Evolutionary conservation across 148 eudicot genomes (phyloP).

Genomic region (Rhododendron vialii): DNA sequence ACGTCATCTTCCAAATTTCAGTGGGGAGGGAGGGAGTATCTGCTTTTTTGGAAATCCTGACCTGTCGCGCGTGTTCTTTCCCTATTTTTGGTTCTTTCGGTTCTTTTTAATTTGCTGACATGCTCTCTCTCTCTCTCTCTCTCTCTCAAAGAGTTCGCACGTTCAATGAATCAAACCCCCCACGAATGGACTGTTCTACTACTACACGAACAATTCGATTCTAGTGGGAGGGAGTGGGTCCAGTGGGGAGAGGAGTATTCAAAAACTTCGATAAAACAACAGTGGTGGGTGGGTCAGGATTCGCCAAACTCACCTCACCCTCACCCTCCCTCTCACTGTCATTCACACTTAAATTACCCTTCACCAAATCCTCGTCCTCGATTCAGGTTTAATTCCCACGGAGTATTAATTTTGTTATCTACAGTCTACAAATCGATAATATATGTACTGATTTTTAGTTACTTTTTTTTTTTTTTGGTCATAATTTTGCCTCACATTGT

Average conservation of each 20-base stretch:
- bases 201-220: not conserved
- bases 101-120: not conserved
- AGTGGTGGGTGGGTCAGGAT: no score
- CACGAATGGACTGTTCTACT: not conserved
- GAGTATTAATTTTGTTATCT: no score
- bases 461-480: no score
- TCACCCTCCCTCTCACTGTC: no score
- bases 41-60: not conserved
- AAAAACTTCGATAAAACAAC: not conserved
- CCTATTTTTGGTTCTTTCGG: not conserved
- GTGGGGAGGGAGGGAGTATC: no score
- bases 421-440: no score
- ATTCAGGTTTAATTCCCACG: no score
- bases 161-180: not conserved
- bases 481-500: no score
- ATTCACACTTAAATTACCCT: no score
- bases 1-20: not conserved
- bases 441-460: no score
- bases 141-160: not conserved
- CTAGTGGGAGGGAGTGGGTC: not conserved
- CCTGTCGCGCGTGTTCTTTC: not conserved
- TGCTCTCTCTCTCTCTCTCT: not conserved
- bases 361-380: no score
- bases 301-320: no score
- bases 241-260: not conserved